Base-by-base conservation (phyloP, 805 yeast genomes). In the Tetrapisispora taiwanensis region DNA sequence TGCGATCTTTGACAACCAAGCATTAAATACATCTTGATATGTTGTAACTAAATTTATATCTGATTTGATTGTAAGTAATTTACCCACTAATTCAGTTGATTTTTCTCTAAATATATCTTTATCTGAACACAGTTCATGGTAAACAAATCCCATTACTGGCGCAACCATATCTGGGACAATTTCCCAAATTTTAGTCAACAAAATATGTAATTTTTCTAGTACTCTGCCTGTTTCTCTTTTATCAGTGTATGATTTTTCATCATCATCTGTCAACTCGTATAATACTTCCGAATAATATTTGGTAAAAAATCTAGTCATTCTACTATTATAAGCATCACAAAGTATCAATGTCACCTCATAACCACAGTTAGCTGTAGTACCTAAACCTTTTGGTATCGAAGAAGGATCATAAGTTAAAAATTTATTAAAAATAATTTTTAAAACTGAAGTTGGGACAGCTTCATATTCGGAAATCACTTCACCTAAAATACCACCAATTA, bases 281-380 rank as follows among this genome's bases (percentile, higher is more conserved):
- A 87, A 59, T 47, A 78, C 70, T 53, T 87, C 95, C 0, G 95
- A 80, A 50, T 86, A 84, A 52, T 80, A 81, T 56, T 81, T 88
- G 3, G 94, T 82, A 30, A 85, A 68, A 48, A 78, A 77, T 50
- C 95, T 73, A 14, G 90, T 76, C 72, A 88, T 71, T 48, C 87
- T 71, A 49, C 84, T 94, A 1, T 78, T 60, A 52, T 84, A 84
- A 1, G 76, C 67, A 46, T 76, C 79, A 56, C 95, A 86, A 3
- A 88, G 72, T 13, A 75, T 68, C 31, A 81, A 58, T 6, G 88
- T 77, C 52, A 86, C 72, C 34, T 73, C 75, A 56, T 81, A 80
- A 0, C 83, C 84, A 1, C 84, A 78, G 39, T 78, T 73, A 3
- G 67, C 41, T 9, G 48, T 51, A 24, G 53, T 51, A 9, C 50